Evolutionary conservation across 495 filamentous ascomycete species (phyloP).

Genomic region (Aspergillus diversus): DNA sequence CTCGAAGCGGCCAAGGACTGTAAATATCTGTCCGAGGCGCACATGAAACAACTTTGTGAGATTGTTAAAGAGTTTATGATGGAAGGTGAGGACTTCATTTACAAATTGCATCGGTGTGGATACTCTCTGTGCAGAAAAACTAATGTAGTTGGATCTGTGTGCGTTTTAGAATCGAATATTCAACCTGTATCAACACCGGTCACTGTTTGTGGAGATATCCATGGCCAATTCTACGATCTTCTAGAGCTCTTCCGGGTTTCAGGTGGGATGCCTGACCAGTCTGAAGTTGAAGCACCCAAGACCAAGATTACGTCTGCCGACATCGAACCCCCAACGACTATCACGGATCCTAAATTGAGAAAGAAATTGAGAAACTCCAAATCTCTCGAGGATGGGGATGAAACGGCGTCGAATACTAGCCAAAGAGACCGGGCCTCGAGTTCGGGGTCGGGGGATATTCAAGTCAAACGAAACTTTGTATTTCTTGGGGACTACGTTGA

Average conservation of each 20-base stretch:
- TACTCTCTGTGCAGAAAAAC: background rate
- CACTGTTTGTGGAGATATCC: conserved; percentile 96
- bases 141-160: conserved; percentile 9
- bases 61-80: conserved; percentile 98
- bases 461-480: conserved; percentile 78
- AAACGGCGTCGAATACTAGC: conserved; percentile 30
- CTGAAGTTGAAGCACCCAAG: conserved; percentile 64
- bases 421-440: conserved; percentile 44
- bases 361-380: conserved; percentile 67
- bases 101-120: background rate
- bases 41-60: conserved; percentile 98
- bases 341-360: conserved; percentile 80
- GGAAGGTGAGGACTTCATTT: conserved; percentile 67
- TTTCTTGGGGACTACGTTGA: conserved; percentile 98
- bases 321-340: conserved; percentile 83
- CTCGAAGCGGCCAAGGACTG: conserved; percentile 92
- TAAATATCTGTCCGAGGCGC: conserved; percentile 90
- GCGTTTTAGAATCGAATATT: conserved; percentile 84
- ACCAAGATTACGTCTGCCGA: conserved; percentile 80
- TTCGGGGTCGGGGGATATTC: conserved; percentile 42
- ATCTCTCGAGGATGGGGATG: conserved; percentile 39
- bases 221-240: conserved; percentile 98
- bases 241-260: conserved; percentile 96
- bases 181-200: conserved; percentile 96
- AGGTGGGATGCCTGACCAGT: conserved; percentile 89